Evolutionary conservation across 2,329 filamentous ascomycete genomes (phyloP).

Genomic region (Epichloe bromicola): DNA sequence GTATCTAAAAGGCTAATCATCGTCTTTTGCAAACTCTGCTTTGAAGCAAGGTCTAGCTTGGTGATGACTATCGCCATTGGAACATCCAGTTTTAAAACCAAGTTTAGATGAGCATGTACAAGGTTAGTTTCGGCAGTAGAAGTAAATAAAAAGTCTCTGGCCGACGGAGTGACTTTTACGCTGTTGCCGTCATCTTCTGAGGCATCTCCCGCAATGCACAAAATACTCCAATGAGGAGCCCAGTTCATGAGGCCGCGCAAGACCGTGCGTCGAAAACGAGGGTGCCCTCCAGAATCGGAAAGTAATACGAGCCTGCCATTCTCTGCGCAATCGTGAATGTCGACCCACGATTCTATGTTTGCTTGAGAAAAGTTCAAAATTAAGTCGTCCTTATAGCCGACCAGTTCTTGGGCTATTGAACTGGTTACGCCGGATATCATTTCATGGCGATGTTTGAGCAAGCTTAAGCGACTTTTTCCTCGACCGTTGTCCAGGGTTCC

Average conservation of each 20-base stretch:
- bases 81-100: slow-evolving; percentile 69
- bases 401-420: slow-evolving; percentile 83
- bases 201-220: slow-evolving; percentile 77
- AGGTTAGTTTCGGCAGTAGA: slow-evolving; percentile 51
- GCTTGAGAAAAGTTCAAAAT: slow-evolving; percentile 77
- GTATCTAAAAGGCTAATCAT: slow-evolving; percentile 62
- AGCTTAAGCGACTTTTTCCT: slow-evolving; percentile 75
- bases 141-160: slow-evolving; percentile 38
- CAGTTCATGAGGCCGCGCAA: slow-evolving; percentile 85
- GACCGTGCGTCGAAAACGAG: slow-evolving; percentile 78
- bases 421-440: slow-evolving; percentile 85
- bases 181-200: slow-evolving; percentile 28
- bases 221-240: slow-evolving; percentile 85
- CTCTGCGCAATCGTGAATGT: slow-evolving; percentile 72
- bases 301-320: slow-evolving; percentile 71
- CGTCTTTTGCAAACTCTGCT: slow-evolving; percentile 52
- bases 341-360: slow-evolving; percentile 85
- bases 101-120: slow-evolving; percentile 65
- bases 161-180: slow-evolving; percentile 30
- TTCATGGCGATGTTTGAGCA: slow-evolving; percentile 88
- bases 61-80: slow-evolving; percentile 77
- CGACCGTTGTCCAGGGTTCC: slow-evolving; percentile 83
- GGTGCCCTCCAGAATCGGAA: slow-evolving; percentile 83
- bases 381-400: slow-evolving; percentile 56
- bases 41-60: slow-evolving; percentile 79